Conservation (phyloP, 768 basidiomycete genomes). For the Leccinum boreale region DNA sequence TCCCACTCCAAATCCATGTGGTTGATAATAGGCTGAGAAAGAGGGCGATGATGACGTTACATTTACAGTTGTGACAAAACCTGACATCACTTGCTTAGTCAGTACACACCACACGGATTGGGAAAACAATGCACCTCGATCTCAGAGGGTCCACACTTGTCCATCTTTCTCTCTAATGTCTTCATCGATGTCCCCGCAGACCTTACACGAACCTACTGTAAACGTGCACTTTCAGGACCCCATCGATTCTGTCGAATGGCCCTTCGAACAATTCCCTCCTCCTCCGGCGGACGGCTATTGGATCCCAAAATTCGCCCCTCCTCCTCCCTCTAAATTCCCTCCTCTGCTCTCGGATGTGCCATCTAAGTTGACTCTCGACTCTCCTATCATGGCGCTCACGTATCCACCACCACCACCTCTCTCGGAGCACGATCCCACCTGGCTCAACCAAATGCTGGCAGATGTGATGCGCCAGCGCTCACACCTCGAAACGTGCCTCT, state of each 20-base stretch:
- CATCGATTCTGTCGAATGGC: conserved; percentile 18
- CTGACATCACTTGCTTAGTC: not conserved
- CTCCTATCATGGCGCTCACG: conserved; percentile 26
- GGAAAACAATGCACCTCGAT: not conserved
- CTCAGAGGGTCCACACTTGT: not conserved
- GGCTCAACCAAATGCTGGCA: conserved; percentile 25
- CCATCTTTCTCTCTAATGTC: not conserved
- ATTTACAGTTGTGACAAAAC: not conserved
- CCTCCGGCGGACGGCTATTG: conserved; percentile 27
- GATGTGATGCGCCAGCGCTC: conserved; percentile 27
- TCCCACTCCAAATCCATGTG: conserved; percentile 5
- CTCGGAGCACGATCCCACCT: conserved; percentile 22
- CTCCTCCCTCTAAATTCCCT: conserved; percentile 16
- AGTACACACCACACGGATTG: not conserved
- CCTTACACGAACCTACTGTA: not conserved
- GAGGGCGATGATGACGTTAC: not conserved
- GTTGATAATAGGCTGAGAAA: not conserved
- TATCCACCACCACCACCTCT: conserved; percentile 30
- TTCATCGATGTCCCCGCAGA: conserved; percentile 1
- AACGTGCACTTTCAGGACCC: not conserved
- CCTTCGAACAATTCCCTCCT: conserved; percentile 26
- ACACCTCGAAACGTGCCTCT: conserved; percentile 17
- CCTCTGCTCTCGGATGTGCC: conserved; percentile 6
- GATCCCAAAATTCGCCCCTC: conserved; percentile 22
- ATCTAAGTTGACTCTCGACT: conserved; percentile 9